Conservation (phyloP, 2,329 filamentous ascomycete species). For the Cladorrhinum sp. region DNA sequence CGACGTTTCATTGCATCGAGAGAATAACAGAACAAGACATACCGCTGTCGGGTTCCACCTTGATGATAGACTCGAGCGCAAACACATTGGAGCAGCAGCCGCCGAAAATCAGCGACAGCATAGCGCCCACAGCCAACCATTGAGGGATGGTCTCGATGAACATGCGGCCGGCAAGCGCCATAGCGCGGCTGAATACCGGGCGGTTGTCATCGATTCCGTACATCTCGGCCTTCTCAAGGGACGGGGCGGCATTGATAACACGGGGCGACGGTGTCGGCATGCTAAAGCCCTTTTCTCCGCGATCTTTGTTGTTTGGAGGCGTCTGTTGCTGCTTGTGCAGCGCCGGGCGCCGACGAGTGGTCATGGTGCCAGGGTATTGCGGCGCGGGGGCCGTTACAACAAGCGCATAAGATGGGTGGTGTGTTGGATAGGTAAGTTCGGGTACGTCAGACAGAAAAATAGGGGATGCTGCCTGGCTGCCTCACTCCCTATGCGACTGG, state of each 20-base stretch:
- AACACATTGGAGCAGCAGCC: slow-evolving; percentile 73
- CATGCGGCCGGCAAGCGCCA: slow-evolving; percentile 51
- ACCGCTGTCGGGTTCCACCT: slow-evolving; percentile 86
- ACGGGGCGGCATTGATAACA: slow-evolving; percentile 53
- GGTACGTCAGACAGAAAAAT: not conserved
- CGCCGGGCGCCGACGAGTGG: slow-evolving; percentile 29
- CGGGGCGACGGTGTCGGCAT: slow-evolving; percentile 37
- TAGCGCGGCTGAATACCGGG: slow-evolving; percentile 47
- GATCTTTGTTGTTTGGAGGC: slow-evolving; percentile 26
- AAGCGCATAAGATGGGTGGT: slow-evolving; percentile 21
- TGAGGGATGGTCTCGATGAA: slow-evolving; percentile 59
- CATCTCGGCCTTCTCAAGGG: slow-evolving; percentile 53
- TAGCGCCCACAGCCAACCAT: slow-evolving; percentile 62
- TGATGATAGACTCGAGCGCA: slow-evolving; percentile 89
- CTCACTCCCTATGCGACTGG: not conserved
- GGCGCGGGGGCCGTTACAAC: slow-evolving; percentile 19
- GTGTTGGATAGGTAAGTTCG: not conserved
- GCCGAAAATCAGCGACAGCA: slow-evolving; percentile 86
- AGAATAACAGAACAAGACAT: slow-evolving; percentile 30
- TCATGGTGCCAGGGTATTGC: slow-evolving; percentile 25
- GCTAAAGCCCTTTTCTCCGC: slow-evolving; percentile 25
- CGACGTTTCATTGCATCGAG: not conserved
- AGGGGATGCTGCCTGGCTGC: slow-evolving; percentile 8
- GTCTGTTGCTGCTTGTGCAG: slow-evolving; percentile 30
- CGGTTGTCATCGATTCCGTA: slow-evolving; percentile 54